Conservation (phyloP, 208 protist genomes). For the Herpetomonas muscarum region DNA sequence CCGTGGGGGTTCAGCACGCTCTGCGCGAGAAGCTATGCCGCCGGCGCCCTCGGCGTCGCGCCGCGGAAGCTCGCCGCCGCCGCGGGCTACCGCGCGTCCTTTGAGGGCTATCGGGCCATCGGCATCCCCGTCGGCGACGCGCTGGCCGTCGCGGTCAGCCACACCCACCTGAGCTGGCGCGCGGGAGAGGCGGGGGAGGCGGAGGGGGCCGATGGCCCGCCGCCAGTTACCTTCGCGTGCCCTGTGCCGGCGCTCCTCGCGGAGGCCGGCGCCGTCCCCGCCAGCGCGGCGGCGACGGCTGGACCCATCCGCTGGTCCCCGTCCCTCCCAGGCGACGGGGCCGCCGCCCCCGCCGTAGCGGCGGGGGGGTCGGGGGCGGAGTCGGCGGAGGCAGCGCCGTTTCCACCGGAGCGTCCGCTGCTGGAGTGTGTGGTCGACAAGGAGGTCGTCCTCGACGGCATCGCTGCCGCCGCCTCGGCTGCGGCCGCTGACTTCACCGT, state of each 20-base stretch:
- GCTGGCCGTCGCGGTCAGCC: slow-evolving; percentile 9
- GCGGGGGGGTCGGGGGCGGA: background rate
- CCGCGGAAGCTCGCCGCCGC: slow-evolving; percentile 3
- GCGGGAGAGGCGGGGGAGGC: background rate
- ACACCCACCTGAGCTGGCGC: slow-evolving; percentile 6
- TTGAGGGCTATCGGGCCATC: slow-evolving; percentile 3
- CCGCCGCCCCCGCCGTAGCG: background rate
- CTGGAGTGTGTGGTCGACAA: slow-evolving; percentile 7
- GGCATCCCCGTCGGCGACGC: slow-evolving; percentile 16
- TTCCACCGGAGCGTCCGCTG: background rate
- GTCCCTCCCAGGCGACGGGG: background rate
- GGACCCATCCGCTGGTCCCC: background rate
- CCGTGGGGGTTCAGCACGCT: slow-evolving; percentile 27
- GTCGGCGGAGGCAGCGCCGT: background rate
- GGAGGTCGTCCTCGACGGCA: slow-evolving; percentile 5
- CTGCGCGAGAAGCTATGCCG: slow-evolving; percentile 15
- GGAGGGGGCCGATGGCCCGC: background rate
- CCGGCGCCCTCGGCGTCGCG: slow-evolving; percentile 12
- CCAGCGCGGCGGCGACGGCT: background rate
- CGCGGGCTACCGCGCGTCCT: slow-evolving; percentile 3
- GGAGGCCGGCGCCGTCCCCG: slow-evolving; percentile 4
- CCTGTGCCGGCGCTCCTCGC: slow-evolving; percentile 1
- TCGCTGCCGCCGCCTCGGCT: background rate
- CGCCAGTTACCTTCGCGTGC: slow-evolving; percentile 7
- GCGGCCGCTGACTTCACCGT: slow-evolving; percentile 1